Evolutionary conservation across 257 asterid species (phyloP).

Genomic region (Phtheirospermum japonicum): DNA sequence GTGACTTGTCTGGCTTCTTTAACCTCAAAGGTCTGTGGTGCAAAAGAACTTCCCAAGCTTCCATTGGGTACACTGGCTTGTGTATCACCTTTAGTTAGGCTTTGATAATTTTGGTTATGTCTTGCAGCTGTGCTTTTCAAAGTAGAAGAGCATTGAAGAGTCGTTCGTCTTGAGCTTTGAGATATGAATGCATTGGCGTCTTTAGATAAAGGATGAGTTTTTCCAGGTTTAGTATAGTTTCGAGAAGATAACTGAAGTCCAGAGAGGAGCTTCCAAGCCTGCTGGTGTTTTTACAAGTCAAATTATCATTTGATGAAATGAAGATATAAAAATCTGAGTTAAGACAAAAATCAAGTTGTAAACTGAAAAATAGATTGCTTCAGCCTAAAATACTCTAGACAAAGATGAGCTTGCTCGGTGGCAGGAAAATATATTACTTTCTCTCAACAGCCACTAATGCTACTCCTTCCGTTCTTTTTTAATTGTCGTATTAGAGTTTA

Average conservation of each 20-base stretch:
- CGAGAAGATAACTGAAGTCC: slow-evolving; percentile 65
- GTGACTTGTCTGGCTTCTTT: slow-evolving; percentile 39
- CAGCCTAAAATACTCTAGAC: neutral
- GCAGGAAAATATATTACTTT: slow-evolving; percentile 19
- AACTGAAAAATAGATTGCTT: slow-evolving; percentile 6
- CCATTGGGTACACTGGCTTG: slow-evolving; percentile 34
- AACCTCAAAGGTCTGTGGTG: slow-evolving; percentile 34
- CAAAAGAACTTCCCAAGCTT: slow-evolving; percentile 33
- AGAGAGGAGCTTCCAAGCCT: slow-evolving; percentile 89
- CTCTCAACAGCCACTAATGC: slow-evolving; percentile 5
- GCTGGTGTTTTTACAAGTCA: slow-evolving; percentile 31
- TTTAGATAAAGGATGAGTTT: slow-evolving; percentile 50
- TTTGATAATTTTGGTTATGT: slow-evolving; percentile 34
- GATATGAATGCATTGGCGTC: slow-evolving; percentile 36
- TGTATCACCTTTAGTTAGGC: slow-evolving; percentile 28
- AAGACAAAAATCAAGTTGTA: slow-evolving; percentile 22
- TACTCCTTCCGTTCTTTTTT: neutral
- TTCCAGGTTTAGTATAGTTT: slow-evolving; percentile 72
- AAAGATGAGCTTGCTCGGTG: slow-evolving; percentile 17
- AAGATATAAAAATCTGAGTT: slow-evolving; percentile 3
- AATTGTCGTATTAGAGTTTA: neutral
- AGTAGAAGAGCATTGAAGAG: slow-evolving; percentile 37
- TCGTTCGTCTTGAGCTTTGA: slow-evolving; percentile 42
- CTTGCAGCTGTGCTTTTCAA: slow-evolving; percentile 36
- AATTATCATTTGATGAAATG: slow-evolving; percentile 15